Evolutionary conservation across 805 yeast species (phyloP), one percentile per base, ranked within the genome.

Genomic region (Saccharomycopsis vini): DNA sequence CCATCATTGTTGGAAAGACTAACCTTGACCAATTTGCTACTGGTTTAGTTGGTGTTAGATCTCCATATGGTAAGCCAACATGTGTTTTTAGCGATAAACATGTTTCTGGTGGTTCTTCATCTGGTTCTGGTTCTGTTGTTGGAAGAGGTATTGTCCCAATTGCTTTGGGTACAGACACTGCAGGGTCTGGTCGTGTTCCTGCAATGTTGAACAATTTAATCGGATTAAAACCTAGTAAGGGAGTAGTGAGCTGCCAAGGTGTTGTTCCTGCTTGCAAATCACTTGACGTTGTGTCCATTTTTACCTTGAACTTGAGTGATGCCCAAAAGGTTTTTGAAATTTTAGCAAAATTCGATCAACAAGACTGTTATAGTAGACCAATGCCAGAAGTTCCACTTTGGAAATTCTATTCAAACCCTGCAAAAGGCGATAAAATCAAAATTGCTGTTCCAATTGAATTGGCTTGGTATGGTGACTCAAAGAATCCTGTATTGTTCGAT

Each of bases 251-350:
- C 6, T 78, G 94, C 46, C 61, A 69, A 3, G 98, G 98, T 50
- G 95, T 90, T n/a, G 92, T 92, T 5, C 97, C 97, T 13, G 97
- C 97, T 15, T 90, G 98, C 64, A 85, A 81, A 60, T 86, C 96
- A 1, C 71, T 90, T 42, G 98, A 90, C 62, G 86, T 95, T 62
- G 94, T 87, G 20, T 86, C 95, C 12, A 73, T 89, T 37, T 89
- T 92, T 60, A 68, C 95, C 1, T 65, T 82, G 50, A 82, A 78
- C 51, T 62, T 92, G 49, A 65, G 70, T 28, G 98, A 90, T 62
- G 96, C 97, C 9, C 95, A 90, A 64, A 58, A 73, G 20, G 74
- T 78, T 19, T 84, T 87, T 62, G 68, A 72, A 44, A 62, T 86
- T 40, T 68, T 87, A 68, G 88, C 92, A 7, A 63, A 78, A 51